Base-by-base conservation (phyloP, 495 filamentous ascomycete species). In the Aspergillus egyptiacus region DNA sequence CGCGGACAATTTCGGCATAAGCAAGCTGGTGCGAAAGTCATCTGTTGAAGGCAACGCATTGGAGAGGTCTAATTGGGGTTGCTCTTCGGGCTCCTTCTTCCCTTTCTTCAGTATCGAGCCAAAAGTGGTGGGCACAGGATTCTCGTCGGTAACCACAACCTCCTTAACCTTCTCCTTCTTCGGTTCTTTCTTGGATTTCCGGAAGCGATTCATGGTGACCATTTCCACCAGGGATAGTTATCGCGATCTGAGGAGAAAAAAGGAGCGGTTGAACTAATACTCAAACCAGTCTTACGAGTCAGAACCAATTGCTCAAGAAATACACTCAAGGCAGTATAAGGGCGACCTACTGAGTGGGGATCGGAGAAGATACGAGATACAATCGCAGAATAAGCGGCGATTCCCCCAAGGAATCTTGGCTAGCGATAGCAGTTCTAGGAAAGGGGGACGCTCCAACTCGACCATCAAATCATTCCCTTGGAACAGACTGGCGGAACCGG, bases 1-100 rank as follows among this genome's bases (percentile, higher is more conserved):
- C 14, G 93, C 88, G 0, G 91, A 95, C 3, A 99, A 74, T 39
- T 91, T 93, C 5, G 89, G 87, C 93, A 99, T 95, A 19, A 99
- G 67, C 36, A 97, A 66, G 70, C 94, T 97, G 5, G 93, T 99
- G n/a, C 93, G 84, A 57, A 99, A 97, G 66, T 96, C 80, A 62
- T 97, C 90, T 14, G 72, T 79, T 0, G 90, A 76, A 2, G 93
- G 93, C 5, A 99, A 71, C 4, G 81, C 91, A 17, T 65, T 71
- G 2, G 83, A 64, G 14, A 96, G 67, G 50, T 97, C 85, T 32
- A 96, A 56, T 24, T 89, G 72, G 13, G 72, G 73, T 62, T 83
- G 84, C 25, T 78, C 52, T 73, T 80, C 44, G 76, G 80, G 60
- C 54, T 79, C 47, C 32, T 73, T 66, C 54, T 67, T 68, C 46